Percentiles rank a stretch among this genome's conserved stretches.
phyloP scores from a whole-genome alignment of 1,139 yeast species.

The Sugiyamaella neomexicana region DNA sequence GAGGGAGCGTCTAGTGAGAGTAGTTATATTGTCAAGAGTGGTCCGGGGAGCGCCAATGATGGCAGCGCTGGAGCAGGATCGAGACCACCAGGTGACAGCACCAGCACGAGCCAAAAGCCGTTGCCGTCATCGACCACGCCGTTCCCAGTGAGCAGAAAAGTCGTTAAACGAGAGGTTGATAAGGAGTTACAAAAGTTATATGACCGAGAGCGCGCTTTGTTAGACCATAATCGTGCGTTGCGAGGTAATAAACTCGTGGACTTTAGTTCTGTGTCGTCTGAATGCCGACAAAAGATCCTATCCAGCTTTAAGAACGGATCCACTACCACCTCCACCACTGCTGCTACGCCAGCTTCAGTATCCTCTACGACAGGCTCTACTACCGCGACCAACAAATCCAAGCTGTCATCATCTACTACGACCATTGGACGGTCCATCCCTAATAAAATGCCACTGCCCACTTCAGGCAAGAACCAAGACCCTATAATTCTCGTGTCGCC shows the following conservation, averaged over 20 bases:
- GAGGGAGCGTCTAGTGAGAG: slow-evolving; percentile 52
- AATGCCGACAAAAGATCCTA: slow-evolving; percentile 64
- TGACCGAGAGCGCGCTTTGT: slow-evolving; percentile 61
- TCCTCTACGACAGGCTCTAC: not conserved
- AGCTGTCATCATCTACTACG: not conserved
- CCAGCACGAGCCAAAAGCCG: not conserved
- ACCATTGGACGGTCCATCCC: slow-evolving; percentile 6
- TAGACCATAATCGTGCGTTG: slow-evolving; percentile 77
- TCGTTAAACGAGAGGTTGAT: slow-evolving; percentile 43
- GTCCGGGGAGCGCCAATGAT: not conserved
- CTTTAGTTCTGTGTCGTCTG: slow-evolving; percentile 70
- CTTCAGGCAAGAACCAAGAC: slow-evolving; percentile 48
- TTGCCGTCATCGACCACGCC: not conserved
- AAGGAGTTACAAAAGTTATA: slow-evolving; percentile 57
- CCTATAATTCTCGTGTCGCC: slow-evolving; percentile 95
- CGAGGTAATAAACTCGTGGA: slow-evolving; percentile 72
- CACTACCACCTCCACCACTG: not conserved
- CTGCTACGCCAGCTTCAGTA: not conserved
- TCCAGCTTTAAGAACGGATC: slow-evolving; percentile 23
- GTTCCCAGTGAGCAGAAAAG: slow-evolving; percentile 16
- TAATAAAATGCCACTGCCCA: slow-evolving; percentile 14
- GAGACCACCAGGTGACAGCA: no score
- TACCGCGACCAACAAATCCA: not conserved
- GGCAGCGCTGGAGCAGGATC: not conserved
- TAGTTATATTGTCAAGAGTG: slow-evolving; percentile 32